Evolutionary conservation across 768 basidiomycete genomes (phyloP), one percentile per base, ranked within the genome.

Genomic region (Roridomyces roridus): DNA sequence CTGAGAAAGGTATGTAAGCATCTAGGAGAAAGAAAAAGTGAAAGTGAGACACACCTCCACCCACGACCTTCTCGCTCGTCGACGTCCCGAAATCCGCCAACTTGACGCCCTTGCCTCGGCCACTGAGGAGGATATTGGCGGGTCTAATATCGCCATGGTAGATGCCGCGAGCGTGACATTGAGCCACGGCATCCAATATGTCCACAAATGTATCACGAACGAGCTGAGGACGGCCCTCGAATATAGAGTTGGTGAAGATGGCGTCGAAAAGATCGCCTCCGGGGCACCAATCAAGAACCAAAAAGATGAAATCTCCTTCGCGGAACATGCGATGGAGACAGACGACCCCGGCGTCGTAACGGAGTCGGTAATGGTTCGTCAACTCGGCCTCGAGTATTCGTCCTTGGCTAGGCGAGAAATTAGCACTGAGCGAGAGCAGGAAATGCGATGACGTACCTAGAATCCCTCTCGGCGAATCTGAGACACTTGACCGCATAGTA

Each of bases 401-500:
- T n/a, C n/a, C n/a, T n/a, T n/a, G n/a, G n/a, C n/a, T n/a, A n/a
- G n/a, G n/a, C n/a, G n/a, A n/a, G n/a, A n/a, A n/a, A n/a, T n/a
- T n/a, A n/a, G n/a, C n/a, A n/a, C n/a, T n/a, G n/a, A n/a, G n/a
- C n/a, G n/a, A n/a, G n/a, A n/a, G n/a, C n/a, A n/a, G n/a, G n/a
- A n/a, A n/a, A n/a, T n/a, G 20, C 24, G 2, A 34, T 23, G 4
- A 10, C 25, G 10, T 10, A n/a, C 21, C 17, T 12, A 17, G 54
- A 42, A 0, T 46, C 54, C 17, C 46, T 20, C 1, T 18, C 46
- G 31, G 15, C 46, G 29, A 42, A 47, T 17, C 8, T 9, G 42
- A 55, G 41, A 28, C 45, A 47, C 46, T 55, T 55, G 20, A 47
- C 55, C 5, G 54, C 54, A 34, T 50, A 50, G 44, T n/a, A 39